Base-by-base conservation (phyloP, 352 stramenopile species). In the Globisporangium polare region DNA sequence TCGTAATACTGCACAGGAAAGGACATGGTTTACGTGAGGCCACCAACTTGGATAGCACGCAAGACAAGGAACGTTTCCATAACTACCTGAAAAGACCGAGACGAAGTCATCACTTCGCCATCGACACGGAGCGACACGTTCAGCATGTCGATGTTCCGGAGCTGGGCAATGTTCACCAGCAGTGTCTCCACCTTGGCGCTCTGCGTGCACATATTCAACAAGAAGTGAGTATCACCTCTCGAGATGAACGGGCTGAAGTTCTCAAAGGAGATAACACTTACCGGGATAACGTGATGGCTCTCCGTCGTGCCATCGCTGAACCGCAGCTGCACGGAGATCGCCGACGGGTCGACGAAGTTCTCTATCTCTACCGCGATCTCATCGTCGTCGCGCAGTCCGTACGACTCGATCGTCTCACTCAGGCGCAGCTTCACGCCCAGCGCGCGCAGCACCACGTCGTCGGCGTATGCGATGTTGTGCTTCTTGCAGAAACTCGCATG, bases 401-500 rank as follows among this genome's bases (percentile, higher is more conserved):
- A 84, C 52, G 52, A 71, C 42, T 78, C 75, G 8, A 92, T 67
- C 0, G 55, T 75, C 57, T 89, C 67, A 31, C 60, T 60, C 12
- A 92, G 52, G 1, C 59, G 58, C 47, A 92, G 55, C 5, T 64
- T 70, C 22, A 74, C 71, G 24, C 71, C 78, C 57, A 75, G 63
- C 7, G 81, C 67, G 26, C 68, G 80, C 69, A 92, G 77, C 41
- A 71, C 57, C 15, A 92, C 78, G 58, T 88, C 74, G 17, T 80
- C 62, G 0, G 69, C 60, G 35, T 78, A 73, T 0, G 49, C 26
- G 18, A 92, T 86, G 41, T 64, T 60, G 57, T 90, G 83, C 13
- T 78, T 80, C 42, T 76, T 75, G 65, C 83, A 92, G 53, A 87
- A 92, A 20, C 75, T 83, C 0, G 70, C 55, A 39, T 78, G 80